A percentile compares a stretch with the other conserved stretches of the same genome.
Conservation (phyloP, 1,284 basidiomycete genomes). For the Exobasidium cylindrosporum region DNA sequence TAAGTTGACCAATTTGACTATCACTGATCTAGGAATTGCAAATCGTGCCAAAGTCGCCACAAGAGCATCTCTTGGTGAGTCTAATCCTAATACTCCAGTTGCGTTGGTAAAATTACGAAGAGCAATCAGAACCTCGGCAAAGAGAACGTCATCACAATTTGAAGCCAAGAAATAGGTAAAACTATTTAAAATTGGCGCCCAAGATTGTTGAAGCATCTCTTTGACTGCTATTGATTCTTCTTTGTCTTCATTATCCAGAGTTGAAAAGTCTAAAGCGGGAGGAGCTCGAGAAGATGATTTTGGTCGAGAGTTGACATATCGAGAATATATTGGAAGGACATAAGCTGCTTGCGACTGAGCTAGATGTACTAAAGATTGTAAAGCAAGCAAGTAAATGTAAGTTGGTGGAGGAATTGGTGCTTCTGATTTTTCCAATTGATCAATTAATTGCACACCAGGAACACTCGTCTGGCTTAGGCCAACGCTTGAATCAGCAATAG, state of each 20-base stretch:
- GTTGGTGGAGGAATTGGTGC: conserved; percentile 85
- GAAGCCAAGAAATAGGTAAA: conserved; percentile 83
- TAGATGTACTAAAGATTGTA: conserved; percentile 82
- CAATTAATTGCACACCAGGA: conserved; percentile 46
- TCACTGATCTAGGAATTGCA: conserved; percentile 66
- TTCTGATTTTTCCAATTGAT: conserved; percentile 67
- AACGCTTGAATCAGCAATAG: not conserved
- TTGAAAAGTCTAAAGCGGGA: conserved; percentile 66
- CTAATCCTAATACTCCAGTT: conserved; percentile 78
- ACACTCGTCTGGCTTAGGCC: conserved; percentile 31
- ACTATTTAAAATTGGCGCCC: conserved; percentile 15
- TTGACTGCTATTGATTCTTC: conserved; percentile 4
- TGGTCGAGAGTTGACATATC: conserved; percentile 62
- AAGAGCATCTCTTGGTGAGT: conserved; percentile 87
- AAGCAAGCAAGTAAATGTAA: conserved; percentile 84
- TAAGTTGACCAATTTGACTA: not conserved
- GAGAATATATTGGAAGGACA: conserved; percentile 67
- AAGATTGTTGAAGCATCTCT: conserved; percentile 16
- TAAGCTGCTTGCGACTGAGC: conserved; percentile 80
- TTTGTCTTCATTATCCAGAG: not conserved
- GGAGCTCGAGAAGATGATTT: conserved; percentile 69
- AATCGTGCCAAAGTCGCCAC: conserved; percentile 80
- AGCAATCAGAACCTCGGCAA: conserved; percentile 75
- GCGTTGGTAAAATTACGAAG: conserved; percentile 82
- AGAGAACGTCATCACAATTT: conserved; percentile 80